phyloP scores from a whole-genome alignment of 208 protist species.

The Herpetomonas muscarum region DNA sequence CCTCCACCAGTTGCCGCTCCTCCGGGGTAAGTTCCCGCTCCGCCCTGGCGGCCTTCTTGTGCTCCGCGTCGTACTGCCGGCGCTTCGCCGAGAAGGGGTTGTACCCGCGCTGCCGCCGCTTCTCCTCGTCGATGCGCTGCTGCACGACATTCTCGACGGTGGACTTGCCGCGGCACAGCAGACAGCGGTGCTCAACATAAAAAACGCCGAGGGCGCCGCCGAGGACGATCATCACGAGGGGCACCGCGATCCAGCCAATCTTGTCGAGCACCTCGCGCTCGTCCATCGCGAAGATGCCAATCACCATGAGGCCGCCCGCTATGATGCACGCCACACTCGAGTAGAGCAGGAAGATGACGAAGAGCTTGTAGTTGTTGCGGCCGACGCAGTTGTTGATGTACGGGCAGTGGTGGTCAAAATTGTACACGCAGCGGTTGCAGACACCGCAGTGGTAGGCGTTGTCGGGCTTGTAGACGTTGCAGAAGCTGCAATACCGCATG shows the following conservation, averaged over 20 bases:
- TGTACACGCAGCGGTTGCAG: slow-evolving; percentile 70
- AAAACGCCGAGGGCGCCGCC: slow-evolving; percentile 17
- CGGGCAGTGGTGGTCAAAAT: slow-evolving; percentile 92
- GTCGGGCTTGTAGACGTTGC: slow-evolving; percentile 74
- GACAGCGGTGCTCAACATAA: slow-evolving; percentile 18
- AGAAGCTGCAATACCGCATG: slow-evolving; percentile 62
- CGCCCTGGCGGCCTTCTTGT: neutral
- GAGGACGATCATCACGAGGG: slow-evolving; percentile 17
- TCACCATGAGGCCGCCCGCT: slow-evolving; percentile 14
- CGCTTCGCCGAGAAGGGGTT: neutral
- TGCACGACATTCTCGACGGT: slow-evolving; percentile 29
- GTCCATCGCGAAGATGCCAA: slow-evolving; percentile 32
- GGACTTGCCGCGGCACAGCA: slow-evolving; percentile 21
- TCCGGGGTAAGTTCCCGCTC: neutral
- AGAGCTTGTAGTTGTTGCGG: slow-evolving; percentile 83
- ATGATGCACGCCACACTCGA: slow-evolving; percentile 14
- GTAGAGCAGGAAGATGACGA: slow-evolving; percentile 66
- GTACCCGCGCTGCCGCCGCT: neutral
- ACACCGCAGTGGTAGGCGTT: slow-evolving; percentile 78
- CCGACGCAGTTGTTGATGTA: slow-evolving; percentile 91
- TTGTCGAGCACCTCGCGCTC: neutral
- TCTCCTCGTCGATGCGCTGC: neutral
- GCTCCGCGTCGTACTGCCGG: neutral
- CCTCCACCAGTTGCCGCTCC: neutral
- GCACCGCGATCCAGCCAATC: slow-evolving; percentile 19